A percentile compares a stretch with the other conserved stretches of the same genome.
Conservation (phyloP, 352 stramenopile species). For the Peronospora destructor region DNA sequence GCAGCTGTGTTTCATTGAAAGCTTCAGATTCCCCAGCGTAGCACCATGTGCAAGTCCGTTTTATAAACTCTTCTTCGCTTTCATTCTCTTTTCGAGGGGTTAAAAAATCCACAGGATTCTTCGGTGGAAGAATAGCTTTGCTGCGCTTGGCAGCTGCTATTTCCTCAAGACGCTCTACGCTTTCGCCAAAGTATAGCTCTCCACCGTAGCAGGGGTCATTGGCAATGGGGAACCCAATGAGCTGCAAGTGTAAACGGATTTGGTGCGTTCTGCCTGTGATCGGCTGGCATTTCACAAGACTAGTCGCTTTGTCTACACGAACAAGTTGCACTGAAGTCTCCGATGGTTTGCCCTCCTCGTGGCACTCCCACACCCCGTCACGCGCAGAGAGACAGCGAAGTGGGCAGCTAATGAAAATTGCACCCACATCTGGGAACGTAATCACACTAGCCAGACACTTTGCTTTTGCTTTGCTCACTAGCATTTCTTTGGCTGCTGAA, state of each 20-base stretch:
- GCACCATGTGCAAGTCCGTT: conserved; percentile 75
- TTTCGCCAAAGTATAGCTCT: conserved; percentile 87
- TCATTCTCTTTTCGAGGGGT: conserved; percentile 49
- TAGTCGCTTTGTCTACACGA: conserved; percentile 53
- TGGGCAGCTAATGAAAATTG: conserved; percentile 76
- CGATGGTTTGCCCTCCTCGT: conserved; percentile 71
- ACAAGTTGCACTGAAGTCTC: conserved; percentile 69
- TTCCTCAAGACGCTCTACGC: conserved; percentile 29
- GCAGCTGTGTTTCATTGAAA: conserved; percentile 79
- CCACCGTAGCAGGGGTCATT: conserved; percentile 97
- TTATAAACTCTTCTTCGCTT: conserved; percentile 66
- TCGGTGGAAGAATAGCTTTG: conserved; percentile 31
- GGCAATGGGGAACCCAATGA: conserved; percentile 90
- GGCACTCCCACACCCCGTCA: conserved; percentile 79
- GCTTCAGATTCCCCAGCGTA: conserved; percentile 50
- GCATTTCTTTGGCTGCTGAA: conserved; percentile 27
- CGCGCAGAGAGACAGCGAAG: conserved; percentile 75
- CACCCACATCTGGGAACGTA: conserved; percentile 41
- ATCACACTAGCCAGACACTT: conserved; percentile 46
- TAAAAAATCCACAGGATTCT: conserved; percentile 47
- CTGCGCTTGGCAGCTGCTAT: conserved; percentile 40
- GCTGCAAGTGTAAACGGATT: conserved; percentile 94
- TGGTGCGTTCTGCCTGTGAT: conserved; percentile 95
- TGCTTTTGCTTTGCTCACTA: conserved; percentile 32
- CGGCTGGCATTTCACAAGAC: conserved; percentile 89